phyloP scores from a whole-genome alignment of 495 filamentous ascomycete species.

The Penicillium cinerascens region DNA sequence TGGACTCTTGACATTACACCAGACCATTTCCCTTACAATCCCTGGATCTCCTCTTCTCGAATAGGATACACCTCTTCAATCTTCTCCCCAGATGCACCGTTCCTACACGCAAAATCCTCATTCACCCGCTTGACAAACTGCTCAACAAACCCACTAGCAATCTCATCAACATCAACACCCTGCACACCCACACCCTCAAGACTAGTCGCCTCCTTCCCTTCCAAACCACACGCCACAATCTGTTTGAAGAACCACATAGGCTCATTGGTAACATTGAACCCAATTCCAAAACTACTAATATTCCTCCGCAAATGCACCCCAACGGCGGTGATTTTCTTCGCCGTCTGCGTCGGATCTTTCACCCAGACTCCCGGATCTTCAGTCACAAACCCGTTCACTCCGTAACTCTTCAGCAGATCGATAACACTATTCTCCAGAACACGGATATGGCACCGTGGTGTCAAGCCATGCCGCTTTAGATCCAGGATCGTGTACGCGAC shows the following conservation, averaged over 20 bases:
- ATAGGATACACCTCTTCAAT: slow-evolving; percentile 44
- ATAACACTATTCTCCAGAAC: slow-evolving; percentile 75
- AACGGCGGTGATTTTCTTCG: slow-evolving; percentile 78
- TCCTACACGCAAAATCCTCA: slow-evolving; percentile 38
- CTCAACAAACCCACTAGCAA: slow-evolving; percentile 39
- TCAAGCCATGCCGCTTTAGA: slow-evolving; percentile 53
- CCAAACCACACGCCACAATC: slow-evolving; percentile 84
- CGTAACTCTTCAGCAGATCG: slow-evolving; percentile 50
- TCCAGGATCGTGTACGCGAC: slow-evolving; percentile 87
- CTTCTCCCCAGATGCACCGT: slow-evolving; percentile 27
- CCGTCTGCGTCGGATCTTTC: not conserved
- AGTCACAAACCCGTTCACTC: slow-evolving; percentile 57
- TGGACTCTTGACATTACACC: not conserved
- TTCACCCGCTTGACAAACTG: slow-evolving; percentile 40
- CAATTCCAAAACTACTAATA: slow-evolving; percentile 83
- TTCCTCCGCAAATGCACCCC: slow-evolving; percentile 84
- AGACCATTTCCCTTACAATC: not conserved
- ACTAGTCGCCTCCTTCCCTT: slow-evolving; percentile 72
- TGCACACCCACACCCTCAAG: slow-evolving; percentile 47
- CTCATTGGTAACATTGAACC: slow-evolving; percentile 70
- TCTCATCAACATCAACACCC: slow-evolving; percentile 23
- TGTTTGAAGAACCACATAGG: slow-evolving; percentile 66
- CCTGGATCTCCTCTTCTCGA: slow-evolving; percentile 29
- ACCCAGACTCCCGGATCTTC: slow-evolving; percentile 89
- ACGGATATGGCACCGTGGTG: slow-evolving; percentile 64